Conservation (phyloP, 768 basidiomycete genomes). For the Lactarius sp. region DNA sequence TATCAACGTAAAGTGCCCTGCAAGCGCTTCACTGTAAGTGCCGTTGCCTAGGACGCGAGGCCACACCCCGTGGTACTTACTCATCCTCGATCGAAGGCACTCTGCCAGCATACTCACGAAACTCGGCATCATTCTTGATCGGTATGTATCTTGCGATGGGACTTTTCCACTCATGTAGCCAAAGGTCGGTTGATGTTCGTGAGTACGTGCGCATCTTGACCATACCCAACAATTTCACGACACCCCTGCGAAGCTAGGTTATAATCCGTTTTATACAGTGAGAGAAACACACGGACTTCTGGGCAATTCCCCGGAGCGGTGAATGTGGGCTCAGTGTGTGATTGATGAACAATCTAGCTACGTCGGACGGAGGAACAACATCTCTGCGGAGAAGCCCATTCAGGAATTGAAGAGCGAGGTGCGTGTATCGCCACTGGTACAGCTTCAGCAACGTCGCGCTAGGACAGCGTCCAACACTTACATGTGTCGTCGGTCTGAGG, state of each 20-base stretch:
- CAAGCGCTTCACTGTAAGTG: background rate
- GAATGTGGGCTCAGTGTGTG: conserved; percentile 69
- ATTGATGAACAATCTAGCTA: conserved; percentile 59
- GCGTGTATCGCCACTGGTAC: conserved; percentile 73
- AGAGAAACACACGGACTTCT: conserved; percentile 43
- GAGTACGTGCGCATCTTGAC: conserved; percentile 77
- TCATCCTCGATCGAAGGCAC: conserved; percentile 20
- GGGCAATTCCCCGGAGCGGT: conserved; percentile 56
- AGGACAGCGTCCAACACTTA: conserved; percentile 36
- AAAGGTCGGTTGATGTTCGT: conserved; percentile 55
- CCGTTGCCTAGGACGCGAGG: background rate
- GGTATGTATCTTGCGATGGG: conserved; percentile 48
- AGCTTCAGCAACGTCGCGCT: conserved; percentile 6
- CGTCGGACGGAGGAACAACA: conserved; percentile 43
- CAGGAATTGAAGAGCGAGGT: conserved; percentile 63
- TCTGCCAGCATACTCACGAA: conserved; percentile 42
- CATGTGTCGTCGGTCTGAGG: conserved; percentile 61
- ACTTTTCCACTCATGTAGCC: conserved; percentile 68
- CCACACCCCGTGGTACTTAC: conserved; percentile 5
- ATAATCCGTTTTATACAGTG: conserved; percentile 4
- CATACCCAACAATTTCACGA: conserved; percentile 60
- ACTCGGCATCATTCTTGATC: conserved; percentile 45
- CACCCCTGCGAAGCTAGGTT: conserved; percentile 41
- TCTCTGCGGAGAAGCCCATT: conserved; percentile 62
- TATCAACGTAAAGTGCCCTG: conserved; percentile 60